Evolutionary conservation across 2,329 filamentous ascomycete species (phyloP), one percentile per base, ranked within the genome.

Genomic region (Teratosphaeria nubilosa): DNA sequence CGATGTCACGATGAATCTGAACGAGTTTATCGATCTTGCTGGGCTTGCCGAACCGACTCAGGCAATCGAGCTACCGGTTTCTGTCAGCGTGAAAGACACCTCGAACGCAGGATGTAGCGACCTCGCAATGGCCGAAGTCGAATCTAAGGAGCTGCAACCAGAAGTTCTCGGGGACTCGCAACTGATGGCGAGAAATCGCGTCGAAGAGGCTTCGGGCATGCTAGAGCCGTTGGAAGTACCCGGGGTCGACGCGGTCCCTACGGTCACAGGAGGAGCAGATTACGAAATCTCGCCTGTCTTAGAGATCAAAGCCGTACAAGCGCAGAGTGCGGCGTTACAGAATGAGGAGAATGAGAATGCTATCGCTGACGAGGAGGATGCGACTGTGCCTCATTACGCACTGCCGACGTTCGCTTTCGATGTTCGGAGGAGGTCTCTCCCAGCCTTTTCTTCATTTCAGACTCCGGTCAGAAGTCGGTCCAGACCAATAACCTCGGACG

Each of bases 401-500:
- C 55, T 64, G 41, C 63, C 70, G 3, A 72, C 70, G 1, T 56
- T 69, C 22, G 61, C 71, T 2, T 71, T 60, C 41, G 64, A 68
- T 53, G 64, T 68, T 20, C 63, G 69, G 37, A 68, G 69, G 25
- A 71, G 70, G 55, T 71, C 69, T 10, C 59, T 72, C 16, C 68
- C 69, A 51, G 57, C 65, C 6, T 56, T 65, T 37, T 50, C 55
- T 48, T 37, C 60, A 30, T 7, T 30, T 30, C 56, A 63, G 54
- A 63, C 68, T 24, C 57, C 62, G 27, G 27, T 59, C 20, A 57
- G 56, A 48, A n/a, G 55, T 10, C 56, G 45, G 11, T 22, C 55
- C 2, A 59, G 68, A 55, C 69, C 69, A n/a, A 58, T 54, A 6
- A 71, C 68, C 20, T 66, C 69, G 9, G 66, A 67, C 54, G 70